Evolutionary conservation across 495 filamentous ascomycete species (phyloP), one percentile per base, ranked within the genome.

Genomic region (Podospora comata): DNA sequence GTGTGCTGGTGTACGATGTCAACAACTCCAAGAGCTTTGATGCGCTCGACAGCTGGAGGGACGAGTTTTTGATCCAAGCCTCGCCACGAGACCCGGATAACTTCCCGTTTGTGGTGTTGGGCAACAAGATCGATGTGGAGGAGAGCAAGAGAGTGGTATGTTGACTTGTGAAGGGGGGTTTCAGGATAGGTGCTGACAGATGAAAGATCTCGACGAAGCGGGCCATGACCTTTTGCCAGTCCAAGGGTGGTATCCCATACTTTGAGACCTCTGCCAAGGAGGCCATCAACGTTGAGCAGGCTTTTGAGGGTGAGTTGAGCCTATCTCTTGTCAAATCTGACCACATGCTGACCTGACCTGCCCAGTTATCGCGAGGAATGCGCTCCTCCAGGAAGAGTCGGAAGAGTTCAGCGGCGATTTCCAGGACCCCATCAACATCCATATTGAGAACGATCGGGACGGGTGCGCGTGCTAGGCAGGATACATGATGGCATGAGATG

Each of bases 181-280:
- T 60, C 7, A 6, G 32, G 32, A 20, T 5, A n/a, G n/a, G 34
- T 65, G 65, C 73, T 77, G 27, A 74, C 55, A 13, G 20, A 19
- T 15, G 32, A 57, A 27, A 91, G 89, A 95, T 99, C 70, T 95
- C 93, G 16, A 91, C 89, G 71, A 97, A 97, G 85, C 86, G 94
- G 67, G 95, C 95, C 23, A 94, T 92, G 89, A 92, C 94, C 7
- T 99, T 97, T 80, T 99, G 96, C 78, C 92, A 96, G 79, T 95
- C 92, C 27, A 97, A 97, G 80, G 96, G 96, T 30, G 91, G 90
- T 64, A 97, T 99, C 70, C 96, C 96, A 3, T 99, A 98, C 79
- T 99, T 98, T 74, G 95, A 99, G 86, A 98, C 95, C 6, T 97
- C 94, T 80, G 95, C 95, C 53, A 99, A 99, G 84, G 95, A 99